Conservation (phyloP, 2,329 filamentous ascomycete genomes). For the Xylariaceae sp. region DNA sequence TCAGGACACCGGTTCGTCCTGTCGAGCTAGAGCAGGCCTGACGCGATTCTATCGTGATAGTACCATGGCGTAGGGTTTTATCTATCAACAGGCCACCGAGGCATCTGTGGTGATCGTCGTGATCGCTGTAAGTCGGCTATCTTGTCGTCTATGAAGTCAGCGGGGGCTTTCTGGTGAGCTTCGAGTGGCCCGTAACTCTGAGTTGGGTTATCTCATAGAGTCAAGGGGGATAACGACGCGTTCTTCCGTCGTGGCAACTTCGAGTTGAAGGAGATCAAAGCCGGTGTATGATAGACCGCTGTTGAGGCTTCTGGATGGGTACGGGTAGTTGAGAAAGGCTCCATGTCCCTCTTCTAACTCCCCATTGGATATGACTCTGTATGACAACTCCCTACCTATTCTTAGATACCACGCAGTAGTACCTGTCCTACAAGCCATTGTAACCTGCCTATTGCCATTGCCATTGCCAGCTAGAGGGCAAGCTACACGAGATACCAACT, state of each 20-base stretch:
- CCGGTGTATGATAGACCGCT: no score
- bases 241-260: slow-evolving; percentile 32
- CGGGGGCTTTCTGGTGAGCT: slow-evolving; percentile 45
- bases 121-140: slow-evolving; percentile 41
- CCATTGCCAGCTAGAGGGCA: no score
- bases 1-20: slow-evolving; percentile 48
- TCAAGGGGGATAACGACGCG: slow-evolving; percentile 37
- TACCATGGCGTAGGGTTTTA: slow-evolving; percentile 31
- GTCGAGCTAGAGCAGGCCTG: slow-evolving; percentile 63
- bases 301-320: no score
- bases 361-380: no score
- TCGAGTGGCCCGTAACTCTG: slow-evolving; percentile 58
- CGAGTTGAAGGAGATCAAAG: neutral
- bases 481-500: no score
- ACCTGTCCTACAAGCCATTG: no score
- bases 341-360: no score
- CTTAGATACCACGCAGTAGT: no score
- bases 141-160: slow-evolving; percentile 53
- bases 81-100: slow-evolving; percentile 43
- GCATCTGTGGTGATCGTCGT: slow-evolving; percentile 35
- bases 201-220: slow-evolving; percentile 47
- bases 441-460: no score
- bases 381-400: no score
- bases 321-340: no score
- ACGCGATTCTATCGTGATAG: slow-evolving; percentile 61